These are phyloP conservation scores for Pichia sporocuriosa DNA, from an alignment of 805 yeast species.

Conservation along the genomic window DNA sequence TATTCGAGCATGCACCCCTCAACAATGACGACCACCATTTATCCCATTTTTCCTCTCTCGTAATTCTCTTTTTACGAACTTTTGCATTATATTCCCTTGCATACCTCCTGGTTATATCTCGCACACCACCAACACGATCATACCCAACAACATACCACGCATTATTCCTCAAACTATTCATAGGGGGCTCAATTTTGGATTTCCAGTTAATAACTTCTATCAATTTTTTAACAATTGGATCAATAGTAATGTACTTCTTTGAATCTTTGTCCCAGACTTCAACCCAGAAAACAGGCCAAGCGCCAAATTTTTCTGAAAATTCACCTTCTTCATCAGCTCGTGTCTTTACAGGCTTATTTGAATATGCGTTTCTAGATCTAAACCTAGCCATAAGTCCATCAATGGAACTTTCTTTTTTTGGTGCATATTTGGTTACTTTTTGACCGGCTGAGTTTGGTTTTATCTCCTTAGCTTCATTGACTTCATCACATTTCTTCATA, in stretches of 20 bases:
- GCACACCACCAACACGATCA: slow-evolving; percentile 55
- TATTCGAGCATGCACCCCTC: slow-evolving; percentile 25
- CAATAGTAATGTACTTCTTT: slow-evolving; percentile 77
- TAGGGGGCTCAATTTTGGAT: slow-evolving; percentile 57
- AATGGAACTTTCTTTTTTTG: slow-evolving; percentile 4
- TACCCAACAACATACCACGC: slow-evolving; percentile 73
- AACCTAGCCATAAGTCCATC: slow-evolving; percentile 24
- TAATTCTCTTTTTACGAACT: slow-evolving; percentile 65
- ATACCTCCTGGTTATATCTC: slow-evolving; percentile 85
- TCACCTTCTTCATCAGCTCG: slow-evolving; percentile 6
- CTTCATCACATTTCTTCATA: slow-evolving; percentile 15
- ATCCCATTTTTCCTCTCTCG: slow-evolving; percentile 47
- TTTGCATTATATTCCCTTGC: slow-evolving; percentile 64
- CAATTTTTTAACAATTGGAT: slow-evolving; percentile 59
- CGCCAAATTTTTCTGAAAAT: slow-evolving; percentile 6
- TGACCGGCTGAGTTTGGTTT: not conserved
- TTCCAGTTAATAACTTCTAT: slow-evolving; percentile 55
- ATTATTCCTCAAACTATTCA: slow-evolving; percentile 47
- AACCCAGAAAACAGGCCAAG: slow-evolving; percentile 80
- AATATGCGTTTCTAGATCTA: slow-evolving; percentile 22
- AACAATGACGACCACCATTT: slow-evolving; percentile 56
- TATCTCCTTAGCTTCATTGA: slow-evolving; percentile 11
- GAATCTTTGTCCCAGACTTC: slow-evolving; percentile 84
- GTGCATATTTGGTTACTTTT: not conserved
- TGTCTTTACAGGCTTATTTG: slow-evolving; percentile 9